Evolutionary conservation across 164 flowering plant genomes (phyloP), one percentile per base, ranked within the genome.

Genomic region (Echeveria elegans): DNA sequence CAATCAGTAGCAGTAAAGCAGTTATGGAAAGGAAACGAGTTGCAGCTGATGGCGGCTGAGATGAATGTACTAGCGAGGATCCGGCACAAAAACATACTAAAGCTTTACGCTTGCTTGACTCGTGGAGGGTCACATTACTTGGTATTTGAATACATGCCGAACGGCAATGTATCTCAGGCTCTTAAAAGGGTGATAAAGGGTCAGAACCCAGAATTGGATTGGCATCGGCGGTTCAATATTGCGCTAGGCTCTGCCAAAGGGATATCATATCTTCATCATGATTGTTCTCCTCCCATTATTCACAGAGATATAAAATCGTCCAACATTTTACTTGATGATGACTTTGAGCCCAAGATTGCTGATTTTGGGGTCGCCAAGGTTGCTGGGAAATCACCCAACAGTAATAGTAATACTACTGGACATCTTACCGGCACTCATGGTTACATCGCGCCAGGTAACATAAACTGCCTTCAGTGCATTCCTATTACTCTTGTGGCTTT

Each of bases 391-490:
- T 73, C 86, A 64, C 23, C 60, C 0, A 65, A 32, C n/a, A n/a
- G n/a, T n/a, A n/a, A n/a, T n/a, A 84, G 69, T 0, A 73, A 67
- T 19, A 85, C 81, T 7, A 59, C 68, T 5, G 81, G 83, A 77
- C 69, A 73, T 68, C 75, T 94, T 58, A 92, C 94, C 10, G 97
- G 98, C 23, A 94, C 99, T 66, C 90, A 85, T 72, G 99, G 99
- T 32, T 94, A 91, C 72, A 81, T 94, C 31, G 99, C 97, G 65
- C 98, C 97, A 41, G 98, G 98, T 94, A 50, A 82, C 88, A 79
- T 65, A 65, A 15, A 8, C 1, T n/a, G 2, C 10, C 29, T 65
- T 30, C 45, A 26, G 3, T 7, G 7, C n/a, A n/a, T n/a, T n/a
- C n/a, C n/a, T 34, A 34, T 34, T 7, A n/a, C n/a, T 34, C 37